Conservation (phyloP, 2,329 filamentous ascomycete species). For the Colletotrichum paranaense region DNA sequence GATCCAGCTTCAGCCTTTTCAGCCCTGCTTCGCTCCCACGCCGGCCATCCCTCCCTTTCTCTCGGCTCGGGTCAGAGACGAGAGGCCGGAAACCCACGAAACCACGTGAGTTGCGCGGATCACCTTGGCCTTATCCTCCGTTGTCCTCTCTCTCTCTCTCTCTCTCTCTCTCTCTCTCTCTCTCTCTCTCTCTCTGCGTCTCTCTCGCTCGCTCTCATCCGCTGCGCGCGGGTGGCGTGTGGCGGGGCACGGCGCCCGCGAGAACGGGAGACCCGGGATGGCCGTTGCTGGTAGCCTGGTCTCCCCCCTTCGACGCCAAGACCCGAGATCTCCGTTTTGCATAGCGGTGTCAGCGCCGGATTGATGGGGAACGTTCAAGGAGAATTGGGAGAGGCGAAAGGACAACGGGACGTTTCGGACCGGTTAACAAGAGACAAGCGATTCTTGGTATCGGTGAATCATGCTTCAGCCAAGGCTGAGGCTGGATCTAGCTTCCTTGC, state of each 20-base stretch:
- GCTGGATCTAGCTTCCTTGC: too few species aligned
- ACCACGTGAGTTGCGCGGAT: too few species aligned
- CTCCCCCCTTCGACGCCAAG: slow-evolving; percentile 14
- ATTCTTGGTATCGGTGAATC: background rate
- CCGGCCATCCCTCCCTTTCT: background rate
- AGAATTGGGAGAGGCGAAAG: too few species aligned
- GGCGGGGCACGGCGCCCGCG: too few species aligned
- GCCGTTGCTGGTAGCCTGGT: background rate
- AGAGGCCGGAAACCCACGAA: background rate
- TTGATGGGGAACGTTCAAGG: too few species aligned
- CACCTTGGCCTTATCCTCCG: too few species aligned
- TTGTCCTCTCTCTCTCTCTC: too few species aligned
- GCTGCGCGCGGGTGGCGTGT: background rate
- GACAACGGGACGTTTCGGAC: too few species aligned
- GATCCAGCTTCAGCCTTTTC: background rate
- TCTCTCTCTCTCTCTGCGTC: too few species aligned
- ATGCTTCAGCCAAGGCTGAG: background rate
- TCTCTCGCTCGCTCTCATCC: background rate
- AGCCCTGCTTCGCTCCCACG: background rate
- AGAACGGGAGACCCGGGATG: background rate
- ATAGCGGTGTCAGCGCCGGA: background rate
- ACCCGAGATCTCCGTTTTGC: background rate
- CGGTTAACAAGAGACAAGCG: too few species aligned
- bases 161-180: too few species aligned
- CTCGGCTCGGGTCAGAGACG: background rate